Percentiles rank a stretch among this genome's conserved stretches.
These are phyloP conservation scores for Mediolabrus comicus DNA, from an alignment of 108 stramenopile species.

Conservation along the genomic window DNA sequence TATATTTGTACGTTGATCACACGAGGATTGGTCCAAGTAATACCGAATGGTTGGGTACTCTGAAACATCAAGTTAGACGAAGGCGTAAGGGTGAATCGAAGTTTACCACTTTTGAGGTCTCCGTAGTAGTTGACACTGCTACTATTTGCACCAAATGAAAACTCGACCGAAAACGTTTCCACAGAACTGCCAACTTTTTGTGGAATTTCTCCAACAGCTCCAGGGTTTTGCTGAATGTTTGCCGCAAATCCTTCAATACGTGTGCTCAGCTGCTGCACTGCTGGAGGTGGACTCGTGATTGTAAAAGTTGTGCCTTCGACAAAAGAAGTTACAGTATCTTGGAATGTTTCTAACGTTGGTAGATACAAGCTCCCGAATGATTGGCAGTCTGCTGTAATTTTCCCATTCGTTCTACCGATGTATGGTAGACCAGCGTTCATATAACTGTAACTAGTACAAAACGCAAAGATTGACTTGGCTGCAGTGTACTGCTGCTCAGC, in stretches of 20 bases:
- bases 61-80: neutral
- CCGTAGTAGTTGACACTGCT: too few species aligned
- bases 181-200: too few species aligned
- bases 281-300: neutral
- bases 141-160: too few species aligned
- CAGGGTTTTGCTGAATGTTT: neutral
- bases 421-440: neutral
- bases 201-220: neutral
- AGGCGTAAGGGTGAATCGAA: neutral
- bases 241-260: neutral
- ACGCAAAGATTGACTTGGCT: neutral
- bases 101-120: neutral
- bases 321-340: neutral
- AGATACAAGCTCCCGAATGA: neutral
- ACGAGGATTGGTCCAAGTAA: neutral
- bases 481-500: neutral
- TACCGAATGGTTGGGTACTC: neutral
- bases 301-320: neutral
- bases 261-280: neutral
- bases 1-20: neutral
- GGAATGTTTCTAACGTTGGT: neutral
- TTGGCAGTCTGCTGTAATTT: neutral
- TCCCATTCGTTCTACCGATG: neutral
- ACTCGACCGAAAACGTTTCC: neutral
- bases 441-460: neutral